Evolutionary conservation across 2,329 filamentous ascomycete species (phyloP), one percentile per base, ranked within the genome.

Genomic region (Ramularia endophylla): DNA sequence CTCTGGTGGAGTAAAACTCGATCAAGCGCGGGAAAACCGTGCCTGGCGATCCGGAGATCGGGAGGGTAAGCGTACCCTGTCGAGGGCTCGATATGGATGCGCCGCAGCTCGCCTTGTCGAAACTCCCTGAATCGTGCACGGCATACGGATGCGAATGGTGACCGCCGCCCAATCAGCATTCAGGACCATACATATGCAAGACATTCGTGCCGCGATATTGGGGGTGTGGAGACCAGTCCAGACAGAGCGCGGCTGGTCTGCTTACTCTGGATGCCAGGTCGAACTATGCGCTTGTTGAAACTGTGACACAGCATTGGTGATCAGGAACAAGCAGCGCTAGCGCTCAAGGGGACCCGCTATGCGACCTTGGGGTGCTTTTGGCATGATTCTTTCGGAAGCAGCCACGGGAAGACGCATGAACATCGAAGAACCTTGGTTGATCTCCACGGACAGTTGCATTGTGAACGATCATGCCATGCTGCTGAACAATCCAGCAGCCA

Each of bases 311-410:
- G 32, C 17, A 48, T 47, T 57, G 56, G 35, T 51, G 55, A 56
- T 57, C 55, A 59, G 56, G 53, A 58, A 59, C 54, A 53, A 47
- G 56, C 53, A 53, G 54, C 54, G 51, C 46, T 52, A 56, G 55
- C 52, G 55, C 44, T 41, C 43, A 44, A 38, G 44, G 18, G 43
- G 27, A 47, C 34, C 47, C 29, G 16, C 9, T 25, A 27, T 7
- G 27, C 27, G 41, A 35, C 28, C 20, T 27, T 35, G 38, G 20
- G 22, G 3, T 12, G 34, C 12, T 13, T 22, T 30, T 18, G 28
- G 9, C 40, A 15, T 38, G 18, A 27, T 19, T 16, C 18, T 28
- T 31, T 27, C 16, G 34, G 36, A 39, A 32, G 27, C 12, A 28
- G 27, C 30, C 19, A 25, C 30, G 36, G 29, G 27, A 36, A 19